phyloP scores from a whole-genome alignment of 768 basidiomycete genomes.

The Suillus plorans region DNA sequence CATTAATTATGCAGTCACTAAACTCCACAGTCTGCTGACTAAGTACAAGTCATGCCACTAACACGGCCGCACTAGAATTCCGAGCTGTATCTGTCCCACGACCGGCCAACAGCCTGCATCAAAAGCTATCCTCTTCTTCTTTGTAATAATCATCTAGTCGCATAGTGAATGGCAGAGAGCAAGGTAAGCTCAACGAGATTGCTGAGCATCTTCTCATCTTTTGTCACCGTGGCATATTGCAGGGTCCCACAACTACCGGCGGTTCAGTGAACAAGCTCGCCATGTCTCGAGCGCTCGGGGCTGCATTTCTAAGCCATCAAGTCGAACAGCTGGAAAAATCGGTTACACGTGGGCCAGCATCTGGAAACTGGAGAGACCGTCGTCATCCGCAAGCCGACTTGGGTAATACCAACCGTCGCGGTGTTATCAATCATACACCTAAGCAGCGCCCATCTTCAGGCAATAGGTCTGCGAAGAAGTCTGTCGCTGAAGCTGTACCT shows the following conservation, averaged over 20 bases:
- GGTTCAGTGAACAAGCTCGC: slow-evolving; percentile 58
- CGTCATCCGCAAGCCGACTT: slow-evolving; percentile 29
- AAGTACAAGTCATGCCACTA: neutral
- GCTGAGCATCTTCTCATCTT: neutral
- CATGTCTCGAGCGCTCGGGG: slow-evolving; percentile 85
- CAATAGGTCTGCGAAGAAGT: slow-evolving; percentile 24
- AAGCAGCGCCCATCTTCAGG: slow-evolving; percentile 25
- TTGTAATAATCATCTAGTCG: neutral
- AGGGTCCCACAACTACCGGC: slow-evolving; percentile 23
- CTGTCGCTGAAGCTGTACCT: slow-evolving; percentile 13
- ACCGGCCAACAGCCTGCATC: neutral
- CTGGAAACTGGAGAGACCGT: slow-evolving; percentile 63
- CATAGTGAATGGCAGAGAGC: slow-evolving; percentile 5
- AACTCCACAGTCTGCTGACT: neutral
- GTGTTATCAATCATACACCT: slow-evolving; percentile 11
- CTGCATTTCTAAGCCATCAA: slow-evolving; percentile 84
- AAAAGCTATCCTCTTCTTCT: neutral
- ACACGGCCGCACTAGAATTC: neutral
- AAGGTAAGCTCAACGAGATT: neutral
- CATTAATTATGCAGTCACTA: neutral
- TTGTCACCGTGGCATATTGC: neutral
- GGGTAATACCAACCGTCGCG: slow-evolving; percentile 18
- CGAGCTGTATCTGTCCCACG: neutral
- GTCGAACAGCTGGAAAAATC: slow-evolving; percentile 86
- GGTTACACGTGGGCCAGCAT: slow-evolving; percentile 51